A percentile compares a stretch with the other conserved stretches of the same genome.
Conservation (phyloP, 371 early-diverging fungal genomes). For the Mortierella sp. region DNA sequence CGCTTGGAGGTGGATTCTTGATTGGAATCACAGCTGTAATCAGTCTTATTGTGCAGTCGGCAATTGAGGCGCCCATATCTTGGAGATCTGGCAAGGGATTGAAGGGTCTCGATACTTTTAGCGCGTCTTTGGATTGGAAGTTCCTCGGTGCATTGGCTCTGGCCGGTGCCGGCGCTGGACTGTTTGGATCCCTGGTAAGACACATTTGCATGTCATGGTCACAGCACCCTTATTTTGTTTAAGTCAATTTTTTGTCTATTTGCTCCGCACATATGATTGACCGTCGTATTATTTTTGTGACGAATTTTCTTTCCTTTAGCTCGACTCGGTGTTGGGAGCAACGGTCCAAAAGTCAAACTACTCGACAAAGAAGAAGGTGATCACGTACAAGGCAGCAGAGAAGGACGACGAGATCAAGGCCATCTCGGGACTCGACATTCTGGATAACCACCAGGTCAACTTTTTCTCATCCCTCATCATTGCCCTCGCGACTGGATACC, state of each 20-base stretch:
- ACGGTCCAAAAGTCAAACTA: conserved; percentile 81
- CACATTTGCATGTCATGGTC: neutral
- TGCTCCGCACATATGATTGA: neutral
- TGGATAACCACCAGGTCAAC: conserved; percentile 85
- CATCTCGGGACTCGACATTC: conserved; percentile 75
- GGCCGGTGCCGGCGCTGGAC: conserved; percentile 72
- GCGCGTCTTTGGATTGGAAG: conserved; percentile 17
- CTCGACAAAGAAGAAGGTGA: conserved; percentile 70
- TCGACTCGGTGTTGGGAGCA: conserved; percentile 91
- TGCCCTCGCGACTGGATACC: conserved; percentile 52
- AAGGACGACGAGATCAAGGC: conserved; percentile 60
- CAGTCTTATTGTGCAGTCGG: conserved; percentile 63
- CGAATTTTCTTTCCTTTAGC: too few relatives aligned
- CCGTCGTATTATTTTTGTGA: too few relatives aligned
- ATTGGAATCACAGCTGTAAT: conserved; percentile 77
- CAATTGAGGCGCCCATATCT: conserved; percentile 55
- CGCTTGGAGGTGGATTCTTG: conserved; percentile 79
- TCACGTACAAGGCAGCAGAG: conserved; percentile 61
- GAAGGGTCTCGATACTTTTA: conserved; percentile 28
- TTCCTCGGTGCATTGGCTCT: conserved; percentile 58
- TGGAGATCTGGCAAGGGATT: conserved; percentile 45
- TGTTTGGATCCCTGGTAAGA: conserved; percentile 80
- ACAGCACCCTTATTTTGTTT: neutral
- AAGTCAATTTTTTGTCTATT: neutral
- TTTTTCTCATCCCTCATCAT: conserved; percentile 65